Conservation (phyloP, 352 stramenopile species). For the Globisporangium splendens region DNA sequence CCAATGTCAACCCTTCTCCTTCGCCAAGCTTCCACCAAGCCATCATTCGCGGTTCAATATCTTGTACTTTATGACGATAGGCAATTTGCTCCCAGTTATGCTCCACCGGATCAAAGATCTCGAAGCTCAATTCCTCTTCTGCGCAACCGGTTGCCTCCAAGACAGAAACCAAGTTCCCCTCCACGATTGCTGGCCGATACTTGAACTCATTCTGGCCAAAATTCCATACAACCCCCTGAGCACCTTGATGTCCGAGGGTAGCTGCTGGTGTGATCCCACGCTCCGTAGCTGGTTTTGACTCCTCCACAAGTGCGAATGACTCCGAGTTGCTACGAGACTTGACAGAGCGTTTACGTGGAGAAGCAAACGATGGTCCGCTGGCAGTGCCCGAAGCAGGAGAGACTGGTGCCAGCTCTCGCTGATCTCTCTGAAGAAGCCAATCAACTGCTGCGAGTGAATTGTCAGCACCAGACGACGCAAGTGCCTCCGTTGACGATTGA, state of each 20-base stretch:
- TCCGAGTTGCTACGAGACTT: constrained; percentile 12
- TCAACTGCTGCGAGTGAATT: constrained; percentile 28
- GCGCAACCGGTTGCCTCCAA: constrained; percentile 23
- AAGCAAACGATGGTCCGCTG: background rate
- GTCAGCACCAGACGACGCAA: constrained; percentile 23
- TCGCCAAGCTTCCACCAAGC: constrained; percentile 68
- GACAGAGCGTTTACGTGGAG: constrained; percentile 4
- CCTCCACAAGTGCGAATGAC: background rate
- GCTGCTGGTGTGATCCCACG: constrained; percentile 23
- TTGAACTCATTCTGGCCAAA: constrained; percentile 63
- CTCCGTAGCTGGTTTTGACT: background rate
- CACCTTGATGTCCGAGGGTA: constrained; percentile 48
- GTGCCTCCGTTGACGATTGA: constrained; percentile 29
- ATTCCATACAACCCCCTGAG: constrained; percentile 69
- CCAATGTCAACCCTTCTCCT: constrained; percentile 29
- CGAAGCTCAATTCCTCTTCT: constrained; percentile 37
- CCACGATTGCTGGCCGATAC: constrained; percentile 20
- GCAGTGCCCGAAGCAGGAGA: background rate
- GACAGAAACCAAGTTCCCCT: constrained; percentile 25
- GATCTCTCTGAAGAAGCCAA: constrained; percentile 34
- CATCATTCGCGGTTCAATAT: constrained; percentile 41
- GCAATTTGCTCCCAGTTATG: constrained; percentile 45
- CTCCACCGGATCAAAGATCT: constrained; percentile 57
- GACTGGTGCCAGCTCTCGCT: background rate
- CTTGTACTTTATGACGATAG: constrained; percentile 62